Conservation (phyloP, 2,329 filamentous ascomycete genomes). For the Teratosphaeria epicoccoides region DNA sequence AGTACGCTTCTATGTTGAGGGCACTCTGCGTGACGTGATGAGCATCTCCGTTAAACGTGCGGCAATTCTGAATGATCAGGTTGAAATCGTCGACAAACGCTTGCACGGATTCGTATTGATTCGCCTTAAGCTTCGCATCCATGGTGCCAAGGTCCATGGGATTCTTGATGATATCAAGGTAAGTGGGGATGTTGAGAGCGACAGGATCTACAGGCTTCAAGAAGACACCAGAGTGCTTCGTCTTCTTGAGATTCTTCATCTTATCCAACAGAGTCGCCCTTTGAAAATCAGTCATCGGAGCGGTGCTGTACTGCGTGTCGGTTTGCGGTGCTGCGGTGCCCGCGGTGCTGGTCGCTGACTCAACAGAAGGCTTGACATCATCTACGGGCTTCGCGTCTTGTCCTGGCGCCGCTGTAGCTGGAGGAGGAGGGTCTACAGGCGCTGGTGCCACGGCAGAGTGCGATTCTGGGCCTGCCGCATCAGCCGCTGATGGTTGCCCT, state of each 20-base stretch:
- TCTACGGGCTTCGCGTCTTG: slow-evolving; percentile 10
- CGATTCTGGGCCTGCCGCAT: not conserved
- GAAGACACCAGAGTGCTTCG: slow-evolving; percentile 68
- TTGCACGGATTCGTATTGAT: slow-evolving; percentile 58
- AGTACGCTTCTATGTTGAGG: slow-evolving; percentile 48
- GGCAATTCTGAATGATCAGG: slow-evolving; percentile 68
- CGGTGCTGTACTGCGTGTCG: slow-evolving; percentile 24
- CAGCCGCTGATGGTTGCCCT: not conserved
- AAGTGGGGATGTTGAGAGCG: slow-evolving; percentile 64
- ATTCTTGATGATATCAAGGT: slow-evolving; percentile 59
- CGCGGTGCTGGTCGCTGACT: slow-evolving; percentile 10
- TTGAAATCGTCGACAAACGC: slow-evolving; percentile 65
- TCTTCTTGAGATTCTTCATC: slow-evolving; percentile 71
- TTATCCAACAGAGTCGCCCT: slow-evolving; percentile 53
- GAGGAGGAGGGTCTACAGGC: not conserved
- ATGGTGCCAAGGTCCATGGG: slow-evolving; percentile 81
- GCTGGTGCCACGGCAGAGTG: not conserved
- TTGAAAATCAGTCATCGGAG: slow-evolving; percentile 49
- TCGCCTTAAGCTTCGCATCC: slow-evolving; percentile 65
- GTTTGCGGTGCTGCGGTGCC: slow-evolving; percentile 8
- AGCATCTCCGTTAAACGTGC: slow-evolving; percentile 68
- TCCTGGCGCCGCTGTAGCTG: slow-evolving; percentile 11
- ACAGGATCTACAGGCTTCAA: slow-evolving; percentile 65
- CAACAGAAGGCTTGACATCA: slow-evolving; percentile 7
- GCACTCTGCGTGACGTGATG: slow-evolving; percentile 64